phyloP scores from a whole-genome alignment of 1,284 basidiomycete genomes.

The Takashimella koratensis region DNA sequence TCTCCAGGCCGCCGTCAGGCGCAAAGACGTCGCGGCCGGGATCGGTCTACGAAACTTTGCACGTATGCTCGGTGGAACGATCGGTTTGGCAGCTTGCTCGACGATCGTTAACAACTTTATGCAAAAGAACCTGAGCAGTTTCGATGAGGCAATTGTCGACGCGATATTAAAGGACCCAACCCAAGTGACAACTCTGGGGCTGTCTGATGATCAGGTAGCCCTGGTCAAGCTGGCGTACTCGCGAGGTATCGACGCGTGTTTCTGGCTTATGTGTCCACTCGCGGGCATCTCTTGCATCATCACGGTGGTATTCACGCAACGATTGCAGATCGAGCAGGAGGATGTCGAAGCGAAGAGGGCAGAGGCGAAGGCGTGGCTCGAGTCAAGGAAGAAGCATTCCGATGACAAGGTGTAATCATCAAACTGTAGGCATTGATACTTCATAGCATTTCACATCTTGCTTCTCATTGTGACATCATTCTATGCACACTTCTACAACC shows the following conservation, averaged over 20 bases:
- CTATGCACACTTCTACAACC: no score
- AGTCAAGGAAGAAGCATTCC: slow-evolving; percentile 27
- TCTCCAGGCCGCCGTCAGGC: slow-evolving; percentile 55
- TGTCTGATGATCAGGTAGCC: slow-evolving; percentile 16
- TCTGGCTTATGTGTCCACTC: slow-evolving; percentile 38
- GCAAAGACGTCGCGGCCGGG: slow-evolving; percentile 45
- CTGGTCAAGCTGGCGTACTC: slow-evolving; percentile 35
- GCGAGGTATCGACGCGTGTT: slow-evolving; percentile 36
- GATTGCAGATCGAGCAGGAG: slow-evolving; percentile 31
- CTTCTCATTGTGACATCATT: no score
- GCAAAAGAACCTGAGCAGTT: slow-evolving; percentile 11
- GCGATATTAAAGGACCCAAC: slow-evolving; percentile 36
- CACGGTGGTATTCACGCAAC: slow-evolving; percentile 39
- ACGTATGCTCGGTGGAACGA: slow-evolving; percentile 40
- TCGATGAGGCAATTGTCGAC: slow-evolving; percentile 6
- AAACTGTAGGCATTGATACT: no score
- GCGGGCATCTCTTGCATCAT: slow-evolving; percentile 36
- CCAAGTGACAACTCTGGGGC: slow-evolving; percentile 13
- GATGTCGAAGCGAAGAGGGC: slow-evolving; percentile 43
- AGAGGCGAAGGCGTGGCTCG: slow-evolving; percentile 42
- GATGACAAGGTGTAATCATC: not conserved
- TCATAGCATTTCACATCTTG: no score
- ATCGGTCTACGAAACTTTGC: slow-evolving; percentile 41
- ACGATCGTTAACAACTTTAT: slow-evolving; percentile 39
- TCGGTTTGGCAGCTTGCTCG: slow-evolving; percentile 29